Conservation (phyloP, 805 yeast species). For the Candida golubevii region DNA sequence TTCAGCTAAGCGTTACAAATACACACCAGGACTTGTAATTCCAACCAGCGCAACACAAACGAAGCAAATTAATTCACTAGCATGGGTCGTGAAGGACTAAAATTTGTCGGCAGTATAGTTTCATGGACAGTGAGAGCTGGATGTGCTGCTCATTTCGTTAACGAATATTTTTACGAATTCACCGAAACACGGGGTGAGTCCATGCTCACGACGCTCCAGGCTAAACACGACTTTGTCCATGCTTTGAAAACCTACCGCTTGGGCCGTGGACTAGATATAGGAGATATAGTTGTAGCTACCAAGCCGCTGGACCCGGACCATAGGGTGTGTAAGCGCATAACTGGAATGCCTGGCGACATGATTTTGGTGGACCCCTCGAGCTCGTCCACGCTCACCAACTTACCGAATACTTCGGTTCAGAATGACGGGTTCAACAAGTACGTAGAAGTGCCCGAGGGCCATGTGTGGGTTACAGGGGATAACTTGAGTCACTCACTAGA, state of each 20-base stretch:
- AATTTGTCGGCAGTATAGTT: conserved; percentile 29
- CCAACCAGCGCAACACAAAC: too few species aligned
- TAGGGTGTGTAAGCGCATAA: conserved; percentile 86
- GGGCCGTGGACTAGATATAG: conserved; percentile 67
- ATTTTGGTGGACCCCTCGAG: conserved; percentile 77
- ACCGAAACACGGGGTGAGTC: conserved; percentile 88
- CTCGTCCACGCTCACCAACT: conserved; percentile 39
- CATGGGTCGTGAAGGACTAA: too few species aligned
- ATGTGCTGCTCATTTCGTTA: conserved; percentile 63
- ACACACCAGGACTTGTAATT: conserved; percentile 12
- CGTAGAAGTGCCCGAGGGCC: conserved; percentile 86
- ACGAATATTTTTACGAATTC: conserved; percentile 64
- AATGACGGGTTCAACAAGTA: conserved; percentile 49
- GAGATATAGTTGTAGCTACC: conserved; percentile 82
- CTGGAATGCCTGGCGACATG: conserved; percentile 95
- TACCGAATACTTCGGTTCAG: conserved; percentile 20
- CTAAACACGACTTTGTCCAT: conserved; percentile 73
- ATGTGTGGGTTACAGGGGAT: conserved; percentile 97
- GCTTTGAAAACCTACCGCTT: conserved; percentile 58
- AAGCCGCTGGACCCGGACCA: conserved; percentile 88
- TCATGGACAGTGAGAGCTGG: conserved; percentile 57
- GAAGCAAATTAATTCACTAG: too few species aligned
- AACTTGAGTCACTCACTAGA: conserved; percentile 84
- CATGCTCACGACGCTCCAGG: conserved; percentile 87
- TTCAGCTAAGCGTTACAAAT: conserved; percentile 8